Percentiles rank a stretch among this genome's conserved stretches.
Conservation (phyloP, 73 alveolate genomes). For the Symbiodinium pilosum region DNA sequence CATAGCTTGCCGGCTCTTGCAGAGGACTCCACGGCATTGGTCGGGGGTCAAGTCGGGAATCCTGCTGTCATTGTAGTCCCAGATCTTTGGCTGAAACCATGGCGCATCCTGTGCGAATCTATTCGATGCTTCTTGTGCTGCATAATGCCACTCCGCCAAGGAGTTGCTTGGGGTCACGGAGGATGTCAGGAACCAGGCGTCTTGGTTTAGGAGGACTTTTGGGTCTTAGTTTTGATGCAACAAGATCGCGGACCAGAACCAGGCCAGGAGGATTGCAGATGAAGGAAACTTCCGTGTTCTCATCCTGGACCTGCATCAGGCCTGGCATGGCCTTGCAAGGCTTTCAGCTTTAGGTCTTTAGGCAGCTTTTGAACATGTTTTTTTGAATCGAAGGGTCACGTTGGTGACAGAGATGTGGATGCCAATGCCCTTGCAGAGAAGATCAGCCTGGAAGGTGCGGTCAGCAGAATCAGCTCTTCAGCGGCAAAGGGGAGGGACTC, state of each 20-base stretch:
- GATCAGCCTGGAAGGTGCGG: background rate
- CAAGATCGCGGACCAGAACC: background rate
- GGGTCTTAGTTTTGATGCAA: too few species aligned
- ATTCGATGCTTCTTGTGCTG: background rate
- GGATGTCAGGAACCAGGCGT: background rate
- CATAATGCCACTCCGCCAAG: background rate
- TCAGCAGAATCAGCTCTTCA: background rate
- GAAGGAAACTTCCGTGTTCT: constrained; percentile 2
- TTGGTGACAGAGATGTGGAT: background rate
- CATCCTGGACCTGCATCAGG: background rate
- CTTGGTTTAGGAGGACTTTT: background rate
- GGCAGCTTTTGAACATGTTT: too few species aligned
- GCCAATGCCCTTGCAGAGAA: background rate
- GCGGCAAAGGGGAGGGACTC: background rate
- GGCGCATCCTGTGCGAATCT: background rate
- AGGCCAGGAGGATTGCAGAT: background rate
- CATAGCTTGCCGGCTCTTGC: too few species aligned
- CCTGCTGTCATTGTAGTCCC: background rate
- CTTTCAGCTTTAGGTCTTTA: too few species aligned
- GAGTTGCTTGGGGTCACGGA: constrained; percentile 5
- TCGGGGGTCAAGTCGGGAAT: background rate
- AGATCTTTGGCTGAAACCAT: background rate
- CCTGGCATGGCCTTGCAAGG: too few species aligned
- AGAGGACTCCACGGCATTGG: background rate
- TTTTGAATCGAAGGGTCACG: background rate